These are phyloP conservation scores for Acer negundo DNA, from an alignment of 345 rosid species.

Conservation along the genomic window DNA sequence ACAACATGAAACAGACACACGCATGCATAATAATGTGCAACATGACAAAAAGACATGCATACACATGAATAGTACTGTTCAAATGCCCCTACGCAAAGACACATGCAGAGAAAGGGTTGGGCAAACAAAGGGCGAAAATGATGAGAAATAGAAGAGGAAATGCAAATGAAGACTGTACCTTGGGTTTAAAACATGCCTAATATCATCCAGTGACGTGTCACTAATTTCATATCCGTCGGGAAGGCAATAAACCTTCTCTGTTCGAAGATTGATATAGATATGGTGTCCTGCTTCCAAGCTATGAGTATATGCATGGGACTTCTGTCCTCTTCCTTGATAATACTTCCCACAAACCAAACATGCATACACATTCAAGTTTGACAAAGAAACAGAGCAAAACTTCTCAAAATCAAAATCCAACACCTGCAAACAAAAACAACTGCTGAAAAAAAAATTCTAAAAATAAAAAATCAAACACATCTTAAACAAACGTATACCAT, in stretches of 20 bases:
- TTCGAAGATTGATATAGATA: slow-evolving; percentile 85
- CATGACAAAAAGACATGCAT: background rate
- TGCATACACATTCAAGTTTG: slow-evolving; percentile 88
- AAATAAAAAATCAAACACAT: background rate
- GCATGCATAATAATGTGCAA: too few species aligned
- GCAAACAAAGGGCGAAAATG: background rate
- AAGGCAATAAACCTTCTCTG: slow-evolving; percentile 93
- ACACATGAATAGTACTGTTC: background rate
- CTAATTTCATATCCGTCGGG: slow-evolving; percentile 98
- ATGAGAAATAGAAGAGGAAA: background rate
- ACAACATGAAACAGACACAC: background rate
- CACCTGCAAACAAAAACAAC: slow-evolving; percentile 46
- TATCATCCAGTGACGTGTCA: slow-evolving; percentile 95
- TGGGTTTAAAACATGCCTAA: slow-evolving; percentile 89
- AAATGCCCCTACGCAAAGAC: background rate
- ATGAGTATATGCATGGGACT: slow-evolving; percentile 95
- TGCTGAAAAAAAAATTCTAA: background rate
- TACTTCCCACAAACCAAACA: slow-evolving; percentile 97
- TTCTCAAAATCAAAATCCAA: slow-evolving; percentile 98
- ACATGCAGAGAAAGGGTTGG: background rate
- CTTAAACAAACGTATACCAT: background rate
- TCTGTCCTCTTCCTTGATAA: slow-evolving; percentile 94
- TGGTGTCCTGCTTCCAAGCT: slow-evolving; percentile 99
- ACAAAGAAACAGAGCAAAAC: slow-evolving; percentile 90
- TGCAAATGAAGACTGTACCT: slow-evolving; percentile 44